Evolutionary conservation across 2,329 filamentous ascomycete genomes (phyloP).

Genomic region (Hymenoscyphus scutula): DNA sequence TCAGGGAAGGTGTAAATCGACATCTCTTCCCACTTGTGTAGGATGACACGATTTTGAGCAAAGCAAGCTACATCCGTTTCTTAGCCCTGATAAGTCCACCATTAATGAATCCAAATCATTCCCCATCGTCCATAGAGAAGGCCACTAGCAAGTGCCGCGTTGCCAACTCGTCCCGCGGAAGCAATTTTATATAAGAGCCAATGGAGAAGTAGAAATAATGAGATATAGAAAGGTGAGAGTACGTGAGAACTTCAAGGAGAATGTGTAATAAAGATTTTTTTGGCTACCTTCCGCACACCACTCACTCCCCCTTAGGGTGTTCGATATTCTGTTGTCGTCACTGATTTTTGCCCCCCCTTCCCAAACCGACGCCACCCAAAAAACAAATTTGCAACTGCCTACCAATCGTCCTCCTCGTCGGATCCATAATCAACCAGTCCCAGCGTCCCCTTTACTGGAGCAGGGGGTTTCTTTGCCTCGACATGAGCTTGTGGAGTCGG

Average conservation of each 20-base stretch:
- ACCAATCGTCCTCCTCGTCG: constrained; percentile 47
- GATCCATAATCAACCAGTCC: constrained; percentile 57
- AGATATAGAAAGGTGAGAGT: too few species aligned
- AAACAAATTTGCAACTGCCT: neutral
- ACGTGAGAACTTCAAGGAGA: neutral
- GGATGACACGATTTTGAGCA: too few species aligned
- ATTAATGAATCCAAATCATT: too few species aligned
- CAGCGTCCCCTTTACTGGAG: constrained; percentile 32
- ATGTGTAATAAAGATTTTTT: neutral
- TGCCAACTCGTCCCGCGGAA: too few species aligned
- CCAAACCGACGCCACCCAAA: neutral
- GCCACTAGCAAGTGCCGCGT: too few species aligned
- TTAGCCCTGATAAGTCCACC: too few species aligned
- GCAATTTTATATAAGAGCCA: too few species aligned
- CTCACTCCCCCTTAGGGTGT: neutral
- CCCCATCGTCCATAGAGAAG: too few species aligned
- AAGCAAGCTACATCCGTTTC: too few species aligned
- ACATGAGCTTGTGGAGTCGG: neutral
- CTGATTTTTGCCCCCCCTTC: neutral
- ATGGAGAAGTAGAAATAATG: too few species aligned
- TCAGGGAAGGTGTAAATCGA: too few species aligned
- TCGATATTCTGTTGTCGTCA: neutral
- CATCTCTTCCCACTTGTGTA: too few species aligned
- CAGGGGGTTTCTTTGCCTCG: constrained; percentile 15
- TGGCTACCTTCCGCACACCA: neutral